A percentile compares a stretch with the other conserved stretches of the same genome.
phyloP scores from a whole-genome alignment of 1,284 basidiomycete species.

The Malassezia equina region DNA sequence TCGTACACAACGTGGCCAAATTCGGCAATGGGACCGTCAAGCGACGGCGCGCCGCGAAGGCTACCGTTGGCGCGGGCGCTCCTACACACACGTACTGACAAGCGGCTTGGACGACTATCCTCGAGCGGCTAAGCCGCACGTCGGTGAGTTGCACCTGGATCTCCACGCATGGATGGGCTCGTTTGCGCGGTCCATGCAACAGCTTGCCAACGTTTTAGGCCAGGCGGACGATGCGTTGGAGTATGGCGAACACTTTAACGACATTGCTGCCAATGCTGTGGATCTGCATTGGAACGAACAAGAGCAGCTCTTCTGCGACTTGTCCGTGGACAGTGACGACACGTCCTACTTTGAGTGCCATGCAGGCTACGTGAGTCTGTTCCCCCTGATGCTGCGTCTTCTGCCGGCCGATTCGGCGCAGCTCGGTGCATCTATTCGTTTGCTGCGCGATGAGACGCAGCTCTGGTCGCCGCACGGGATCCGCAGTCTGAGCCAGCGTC shows the following conservation, averaged over 20 bases:
- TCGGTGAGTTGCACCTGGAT: slow-evolving; percentile 83
- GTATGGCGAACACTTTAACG: slow-evolving; percentile 65
- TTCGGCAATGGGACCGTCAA: slow-evolving; percentile 72
- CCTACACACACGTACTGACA: slow-evolving; percentile 73
- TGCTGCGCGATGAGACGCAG: slow-evolving; percentile 66
- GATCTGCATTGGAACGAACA: slow-evolving; percentile 88
- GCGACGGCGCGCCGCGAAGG: slow-evolving; percentile 75
- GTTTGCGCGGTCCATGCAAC: slow-evolving; percentile 46
- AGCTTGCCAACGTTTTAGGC: slow-evolving; percentile 53
- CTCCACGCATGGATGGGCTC: slow-evolving; percentile 90
- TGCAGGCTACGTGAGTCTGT: slow-evolving; percentile 80
- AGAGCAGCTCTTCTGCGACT: slow-evolving; percentile 82
- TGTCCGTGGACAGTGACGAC: slow-evolving; percentile 73
- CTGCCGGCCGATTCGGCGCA: slow-evolving; percentile 66
- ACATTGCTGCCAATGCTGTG: slow-evolving; percentile 73
- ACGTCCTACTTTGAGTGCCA: slow-evolving; percentile 79
- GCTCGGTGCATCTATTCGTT: slow-evolving; percentile 65
- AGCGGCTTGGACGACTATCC: slow-evolving; percentile 94
- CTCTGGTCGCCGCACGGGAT: slow-evolving; percentile 84
- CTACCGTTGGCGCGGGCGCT: slow-evolving; percentile 87
- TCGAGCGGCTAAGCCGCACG: slow-evolving; percentile 65
- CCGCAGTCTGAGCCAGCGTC: slow-evolving; percentile 69
- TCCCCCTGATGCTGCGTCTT: slow-evolving; percentile 66
- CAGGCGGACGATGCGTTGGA: slow-evolving; percentile 68
- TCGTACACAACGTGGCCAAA: slow-evolving; percentile 71